Evolutionary conservation across 148 eudicot genomes (phyloP).

Genomic region (Mesembryanthemum crystallinum): DNA sequence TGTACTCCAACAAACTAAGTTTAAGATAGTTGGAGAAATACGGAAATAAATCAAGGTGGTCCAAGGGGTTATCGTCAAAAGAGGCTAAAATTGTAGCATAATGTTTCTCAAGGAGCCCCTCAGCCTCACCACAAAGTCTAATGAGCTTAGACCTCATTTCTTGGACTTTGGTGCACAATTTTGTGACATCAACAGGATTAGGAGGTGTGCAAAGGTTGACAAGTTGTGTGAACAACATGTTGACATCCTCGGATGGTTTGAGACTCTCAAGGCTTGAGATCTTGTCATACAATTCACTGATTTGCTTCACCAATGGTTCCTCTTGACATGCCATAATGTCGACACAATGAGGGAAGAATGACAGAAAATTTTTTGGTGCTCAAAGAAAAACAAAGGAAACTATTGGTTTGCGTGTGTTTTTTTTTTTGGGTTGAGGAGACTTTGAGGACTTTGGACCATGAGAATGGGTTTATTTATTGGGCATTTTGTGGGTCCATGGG

Average conservation of each 20-base stretch:
- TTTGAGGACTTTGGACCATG: slow-evolving; percentile 25
- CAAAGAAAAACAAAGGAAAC: background rate
- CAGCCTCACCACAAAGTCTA: slow-evolving; percentile 74
- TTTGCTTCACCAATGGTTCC: slow-evolving; percentile 38
- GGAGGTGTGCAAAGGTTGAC: slow-evolving; percentile 78
- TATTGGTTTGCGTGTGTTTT: background rate
- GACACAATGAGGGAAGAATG: slow-evolving; percentile 29
- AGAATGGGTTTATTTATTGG: slow-evolving; percentile 40
- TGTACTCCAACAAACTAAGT: slow-evolving; percentile 60
- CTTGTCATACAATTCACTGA: slow-evolving; percentile 34
- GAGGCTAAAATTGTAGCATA: slow-evolving; percentile 57
- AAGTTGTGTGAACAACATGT: slow-evolving; percentile 47
- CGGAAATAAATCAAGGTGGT: slow-evolving; percentile 72
- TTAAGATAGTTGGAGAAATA: slow-evolving; percentile 73
- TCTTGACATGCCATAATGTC: slow-evolving; percentile 42
- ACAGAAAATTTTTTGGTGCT: no score
- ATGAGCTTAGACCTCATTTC: slow-evolving; percentile 66
- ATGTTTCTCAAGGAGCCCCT: slow-evolving; percentile 72
- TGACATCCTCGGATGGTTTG: slow-evolving; percentile 43
- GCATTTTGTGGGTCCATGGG: slow-evolving; percentile 30
- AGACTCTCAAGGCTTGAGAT: slow-evolving; percentile 36
- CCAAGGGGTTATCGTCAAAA: slow-evolving; percentile 50
- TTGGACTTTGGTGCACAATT: slow-evolving; percentile 48
- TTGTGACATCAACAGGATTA: slow-evolving; percentile 59
- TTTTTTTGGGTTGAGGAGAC: slow-evolving; percentile 5